Evolutionary conservation across 495 filamentous ascomycete species (phyloP).

Genomic region (Venustampulla echinocandica): DNA sequence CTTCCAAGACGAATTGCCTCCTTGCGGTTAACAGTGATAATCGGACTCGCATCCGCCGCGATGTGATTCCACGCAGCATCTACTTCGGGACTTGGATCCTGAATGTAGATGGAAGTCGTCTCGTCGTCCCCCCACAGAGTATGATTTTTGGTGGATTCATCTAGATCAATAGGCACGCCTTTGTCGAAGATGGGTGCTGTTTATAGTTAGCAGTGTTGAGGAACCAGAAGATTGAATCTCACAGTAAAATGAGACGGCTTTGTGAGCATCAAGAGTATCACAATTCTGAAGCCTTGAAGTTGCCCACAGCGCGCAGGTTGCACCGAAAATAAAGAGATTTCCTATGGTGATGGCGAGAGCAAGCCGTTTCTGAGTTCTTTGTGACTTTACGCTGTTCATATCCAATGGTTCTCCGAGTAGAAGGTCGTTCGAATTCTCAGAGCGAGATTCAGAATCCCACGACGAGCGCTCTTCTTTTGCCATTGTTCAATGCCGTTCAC

Average conservation of each 20-base stretch:
- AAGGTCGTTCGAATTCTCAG: background rate
- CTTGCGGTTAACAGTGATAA: background rate
- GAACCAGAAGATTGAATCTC: background rate
- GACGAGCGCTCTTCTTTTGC: background rate
- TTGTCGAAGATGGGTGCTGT: slow-evolving; percentile 1
- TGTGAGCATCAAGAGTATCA: background rate
- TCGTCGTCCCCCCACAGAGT: background rate
- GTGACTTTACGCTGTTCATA: background rate
- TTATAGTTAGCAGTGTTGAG: background rate
- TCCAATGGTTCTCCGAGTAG: background rate
- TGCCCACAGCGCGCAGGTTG: background rate
- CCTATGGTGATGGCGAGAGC: background rate
- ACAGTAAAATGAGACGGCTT: background rate
- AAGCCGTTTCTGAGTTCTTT: background rate
- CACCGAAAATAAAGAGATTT: background rate
- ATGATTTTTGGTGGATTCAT: background rate
- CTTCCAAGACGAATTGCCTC: background rate
- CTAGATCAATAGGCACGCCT: background rate
- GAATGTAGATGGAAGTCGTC: background rate
- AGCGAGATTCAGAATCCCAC: background rate
- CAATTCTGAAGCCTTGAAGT: background rate
- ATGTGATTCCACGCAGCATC: slow-evolving; percentile 6
- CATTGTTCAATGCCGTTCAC: background rate
- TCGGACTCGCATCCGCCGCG: background rate
- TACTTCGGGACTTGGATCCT: background rate